A percentile compares a stretch with the other conserved stretches of the same genome.
Conservation (phyloP, 1,284 basidiomycete species). For the Ustanciosporium gigantosporum region DNA sequence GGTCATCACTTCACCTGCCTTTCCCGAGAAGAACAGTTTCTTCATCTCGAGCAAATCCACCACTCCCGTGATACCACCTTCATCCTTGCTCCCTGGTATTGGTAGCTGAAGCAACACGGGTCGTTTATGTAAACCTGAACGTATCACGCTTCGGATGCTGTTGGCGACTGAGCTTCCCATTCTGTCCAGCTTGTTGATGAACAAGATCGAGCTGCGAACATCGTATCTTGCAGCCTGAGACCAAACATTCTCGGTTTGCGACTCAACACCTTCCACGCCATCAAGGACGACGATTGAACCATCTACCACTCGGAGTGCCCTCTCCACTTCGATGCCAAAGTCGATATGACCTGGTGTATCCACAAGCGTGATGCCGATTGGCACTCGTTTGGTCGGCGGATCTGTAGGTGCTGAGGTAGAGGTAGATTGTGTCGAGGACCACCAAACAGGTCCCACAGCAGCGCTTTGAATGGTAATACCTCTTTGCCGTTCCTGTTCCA, state of each 20-base stretch:
- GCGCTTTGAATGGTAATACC: slow-evolving; percentile 91
- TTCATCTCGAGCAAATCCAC: slow-evolving; percentile 52
- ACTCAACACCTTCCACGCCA: slow-evolving; percentile 86
- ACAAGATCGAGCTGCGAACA: slow-evolving; percentile 76
- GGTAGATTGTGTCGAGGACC: slow-evolving; percentile 62
- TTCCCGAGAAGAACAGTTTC: slow-evolving; percentile 37
- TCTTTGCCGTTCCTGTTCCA: slow-evolving; percentile 83
- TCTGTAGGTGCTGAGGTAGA: not conserved
- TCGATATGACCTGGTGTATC: slow-evolving; percentile 91
- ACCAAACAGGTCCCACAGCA: slow-evolving; percentile 80
- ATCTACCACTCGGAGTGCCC: slow-evolving; percentile 84
- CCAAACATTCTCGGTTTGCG: slow-evolving; percentile 88
- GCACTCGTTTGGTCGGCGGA: not conserved
- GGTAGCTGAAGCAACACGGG: slow-evolving; percentile 78
- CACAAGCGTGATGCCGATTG: slow-evolving; percentile 75
- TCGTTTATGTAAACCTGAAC: slow-evolving; percentile 72
- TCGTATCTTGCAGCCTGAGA: slow-evolving; percentile 79
- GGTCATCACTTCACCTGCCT: slow-evolving; percentile 44
- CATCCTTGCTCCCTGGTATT: slow-evolving; percentile 71
- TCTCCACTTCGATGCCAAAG: slow-evolving; percentile 92
- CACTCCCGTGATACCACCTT: slow-evolving; percentile 69
- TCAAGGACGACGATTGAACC: slow-evolving; percentile 85
- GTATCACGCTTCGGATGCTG: slow-evolving; percentile 72
- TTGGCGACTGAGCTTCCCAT: slow-evolving; percentile 76
- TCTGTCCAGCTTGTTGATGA: slow-evolving; percentile 85